Conservation (phyloP, 2,329 filamentous ascomycete genomes). For the Onygenales sp. region DNA sequence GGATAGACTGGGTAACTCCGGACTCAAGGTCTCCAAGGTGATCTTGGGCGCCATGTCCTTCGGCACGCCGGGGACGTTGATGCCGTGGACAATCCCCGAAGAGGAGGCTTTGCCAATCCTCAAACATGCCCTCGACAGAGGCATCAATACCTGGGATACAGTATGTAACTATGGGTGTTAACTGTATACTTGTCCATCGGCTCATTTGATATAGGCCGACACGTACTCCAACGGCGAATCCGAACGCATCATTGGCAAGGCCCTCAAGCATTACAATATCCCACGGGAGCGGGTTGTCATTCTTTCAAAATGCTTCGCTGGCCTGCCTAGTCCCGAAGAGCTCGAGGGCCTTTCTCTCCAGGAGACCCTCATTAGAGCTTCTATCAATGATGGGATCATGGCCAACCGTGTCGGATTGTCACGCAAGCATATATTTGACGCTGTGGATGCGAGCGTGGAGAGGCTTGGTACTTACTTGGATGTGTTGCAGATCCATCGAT, state of each 20-base stretch:
- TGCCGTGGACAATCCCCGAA: conserved; percentile 30
- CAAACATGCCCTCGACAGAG: conserved; percentile 25
- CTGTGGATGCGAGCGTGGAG: conserved; percentile 49
- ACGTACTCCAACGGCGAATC: conserved; percentile 48
- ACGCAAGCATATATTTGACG: conserved; percentile 56
- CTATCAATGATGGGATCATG: conserved; percentile 19
- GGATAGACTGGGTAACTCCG: conserved; percentile 42
- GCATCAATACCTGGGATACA: conserved; percentile 36
- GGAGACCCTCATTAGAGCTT: too few relatives aligned
- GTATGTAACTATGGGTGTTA: conserved; percentile 12
- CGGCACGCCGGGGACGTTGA: conserved; percentile 23
- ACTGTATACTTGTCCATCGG: too few relatives aligned
- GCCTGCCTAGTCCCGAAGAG: conserved; percentile 12
- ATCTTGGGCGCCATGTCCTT: conserved; percentile 48
- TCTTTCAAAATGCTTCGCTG: conserved; percentile 50
- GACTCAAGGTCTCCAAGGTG: conserved; percentile 47
- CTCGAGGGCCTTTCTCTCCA: not conserved
- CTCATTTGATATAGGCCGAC: conserved; percentile 20
- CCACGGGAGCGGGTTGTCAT: conserved; percentile 57
- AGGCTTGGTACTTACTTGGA: conserved; percentile 47
- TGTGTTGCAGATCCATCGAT: conserved; percentile 46
- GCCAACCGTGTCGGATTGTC: conserved; percentile 42
- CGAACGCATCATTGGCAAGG: conserved; percentile 58
- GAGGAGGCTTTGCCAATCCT: conserved; percentile 26
- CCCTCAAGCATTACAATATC: conserved; percentile 55